Evolutionary conservation across 139 green algal species (phyloP).

Genomic region (Chlorella sp.): DNA sequence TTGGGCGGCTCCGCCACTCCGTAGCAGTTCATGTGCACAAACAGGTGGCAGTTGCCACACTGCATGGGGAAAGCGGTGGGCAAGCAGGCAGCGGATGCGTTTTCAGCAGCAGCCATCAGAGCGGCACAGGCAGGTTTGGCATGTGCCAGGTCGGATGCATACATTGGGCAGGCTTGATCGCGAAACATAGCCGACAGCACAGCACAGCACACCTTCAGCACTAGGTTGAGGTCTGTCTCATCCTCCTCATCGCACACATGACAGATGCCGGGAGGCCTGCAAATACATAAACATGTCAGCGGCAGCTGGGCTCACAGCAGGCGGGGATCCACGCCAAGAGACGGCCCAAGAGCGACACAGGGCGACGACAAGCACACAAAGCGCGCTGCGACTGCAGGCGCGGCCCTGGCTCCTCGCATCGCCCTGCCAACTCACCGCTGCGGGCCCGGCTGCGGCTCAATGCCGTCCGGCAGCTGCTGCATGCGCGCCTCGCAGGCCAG

Average conservation of each 20-base stretch:
- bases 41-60: conserved; percentile 80
- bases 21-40: conserved; percentile 86
- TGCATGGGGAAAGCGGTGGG: conserved; percentile 68
- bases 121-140: background rate
- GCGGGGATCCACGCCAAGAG: too few relatives aligned
- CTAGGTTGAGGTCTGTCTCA: conserved; percentile 63
- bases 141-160: background rate
- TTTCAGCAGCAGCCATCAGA: too few relatives aligned
- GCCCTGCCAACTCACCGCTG: too few relatives aligned
- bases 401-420: too few relatives aligned
- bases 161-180: too few relatives aligned
- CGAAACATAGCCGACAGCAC: too few relatives aligned
- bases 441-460: conserved; percentile 11
- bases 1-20: conserved; percentile 50
- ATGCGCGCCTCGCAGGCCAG: conserved; percentile 35
- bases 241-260: conserved; percentile 74
- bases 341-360: too few relatives aligned
- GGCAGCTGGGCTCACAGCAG: too few relatives aligned
- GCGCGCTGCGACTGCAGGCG: too few relatives aligned
- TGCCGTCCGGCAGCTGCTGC: conserved; percentile 61
- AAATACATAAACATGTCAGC: too few relatives aligned
- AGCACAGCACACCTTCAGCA: conserved; percentile 43
- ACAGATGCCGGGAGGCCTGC: conserved; percentile 49
- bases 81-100: too few relatives aligned
- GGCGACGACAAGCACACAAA: too few relatives aligned